Evolutionary conservation across 164 flowering plant species (phyloP).

Genomic region (grape (Vitis vinifera)): DNA sequence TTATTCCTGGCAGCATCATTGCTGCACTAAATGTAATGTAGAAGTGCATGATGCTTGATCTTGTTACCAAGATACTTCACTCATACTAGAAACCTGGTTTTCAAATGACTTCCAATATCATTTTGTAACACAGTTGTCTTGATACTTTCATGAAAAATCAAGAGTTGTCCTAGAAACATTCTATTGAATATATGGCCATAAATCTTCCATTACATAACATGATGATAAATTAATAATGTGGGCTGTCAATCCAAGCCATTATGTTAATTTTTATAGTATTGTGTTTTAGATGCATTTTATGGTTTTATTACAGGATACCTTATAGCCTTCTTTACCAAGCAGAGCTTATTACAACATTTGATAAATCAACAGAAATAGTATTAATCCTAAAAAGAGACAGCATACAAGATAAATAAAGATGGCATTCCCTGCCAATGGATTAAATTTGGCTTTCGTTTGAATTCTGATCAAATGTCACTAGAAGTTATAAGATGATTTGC

Average conservation of each 20-base stretch:
- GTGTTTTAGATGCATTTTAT: neutral
- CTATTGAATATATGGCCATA: neutral
- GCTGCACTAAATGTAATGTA: neutral
- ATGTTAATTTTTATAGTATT: neutral
- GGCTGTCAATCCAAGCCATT: neutral
- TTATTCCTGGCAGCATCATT: neutral
- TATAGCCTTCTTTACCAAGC: too few relatives aligned
- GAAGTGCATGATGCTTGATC: neutral
- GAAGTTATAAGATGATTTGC: too few relatives aligned
- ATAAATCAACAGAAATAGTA: too few relatives aligned
- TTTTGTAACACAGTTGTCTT: neutral
- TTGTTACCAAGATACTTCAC: too few relatives aligned
- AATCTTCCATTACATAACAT: neutral
- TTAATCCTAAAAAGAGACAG: too few relatives aligned
- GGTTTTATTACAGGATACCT: neutral
- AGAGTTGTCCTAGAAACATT: neutral
- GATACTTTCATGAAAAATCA: neutral
- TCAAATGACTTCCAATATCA: too few relatives aligned
- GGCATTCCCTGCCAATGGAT: too few relatives aligned
- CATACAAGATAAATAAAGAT: too few relatives aligned
- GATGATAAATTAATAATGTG: neutral
- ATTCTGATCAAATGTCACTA: too few relatives aligned
- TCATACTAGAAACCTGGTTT: too few relatives aligned
- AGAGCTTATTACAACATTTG: too few relatives aligned
- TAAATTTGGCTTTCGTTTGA: too few relatives aligned